phyloP scores from a whole-genome alignment of 1,284 basidiomycete species.

The Tilletiaria anomala region DNA sequence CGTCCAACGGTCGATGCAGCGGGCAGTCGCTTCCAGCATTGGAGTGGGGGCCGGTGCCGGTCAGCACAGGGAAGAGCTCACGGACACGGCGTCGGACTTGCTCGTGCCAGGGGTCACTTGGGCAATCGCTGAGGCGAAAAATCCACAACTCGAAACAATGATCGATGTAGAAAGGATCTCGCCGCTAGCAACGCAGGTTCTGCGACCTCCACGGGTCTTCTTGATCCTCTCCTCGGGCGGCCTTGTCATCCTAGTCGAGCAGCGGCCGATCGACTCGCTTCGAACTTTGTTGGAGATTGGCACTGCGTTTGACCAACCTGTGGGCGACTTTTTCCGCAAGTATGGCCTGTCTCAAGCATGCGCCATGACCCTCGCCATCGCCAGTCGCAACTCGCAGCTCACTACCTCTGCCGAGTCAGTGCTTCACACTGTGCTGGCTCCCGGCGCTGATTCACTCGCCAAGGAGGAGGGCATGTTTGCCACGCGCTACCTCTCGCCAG shows the following conservation, averaged over 20 bases:
- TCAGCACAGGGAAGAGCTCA: constrained; percentile 1
- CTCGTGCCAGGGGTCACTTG: constrained; percentile 7
- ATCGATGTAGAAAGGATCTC: too few relatives aligned
- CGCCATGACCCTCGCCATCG: constrained; percentile 66
- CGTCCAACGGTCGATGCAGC: neutral
- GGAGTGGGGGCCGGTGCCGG: neutral
- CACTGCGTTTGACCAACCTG: constrained; percentile 16
- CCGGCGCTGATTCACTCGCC: too few relatives aligned
- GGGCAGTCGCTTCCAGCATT: neutral
- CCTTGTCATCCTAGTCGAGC: constrained; percentile 64
- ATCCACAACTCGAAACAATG: too few relatives aligned
- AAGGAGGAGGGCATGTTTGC: too few relatives aligned
- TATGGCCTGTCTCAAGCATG: constrained; percentile 78
- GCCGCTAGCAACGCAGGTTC: constrained; percentile 68
- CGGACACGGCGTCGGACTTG: constrained; percentile 8
- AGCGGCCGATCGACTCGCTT: constrained; percentile 67
- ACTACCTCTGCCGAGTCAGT: constrained; percentile 6
- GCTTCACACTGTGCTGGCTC: too few relatives aligned
- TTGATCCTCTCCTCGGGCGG: constrained; percentile 74
- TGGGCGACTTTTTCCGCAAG: constrained; percentile 41
- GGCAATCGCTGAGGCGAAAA: too few relatives aligned
- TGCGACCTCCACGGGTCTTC: constrained; percentile 58
- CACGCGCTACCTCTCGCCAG: constrained; percentile 31
- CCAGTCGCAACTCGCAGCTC: constrained; percentile 41
- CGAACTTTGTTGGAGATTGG: constrained; percentile 42